These are phyloP conservation scores for Globisporangium heterothallicum DNA, from an alignment of 352 stramenopile genomes.

Conservation along the genomic window DNA sequence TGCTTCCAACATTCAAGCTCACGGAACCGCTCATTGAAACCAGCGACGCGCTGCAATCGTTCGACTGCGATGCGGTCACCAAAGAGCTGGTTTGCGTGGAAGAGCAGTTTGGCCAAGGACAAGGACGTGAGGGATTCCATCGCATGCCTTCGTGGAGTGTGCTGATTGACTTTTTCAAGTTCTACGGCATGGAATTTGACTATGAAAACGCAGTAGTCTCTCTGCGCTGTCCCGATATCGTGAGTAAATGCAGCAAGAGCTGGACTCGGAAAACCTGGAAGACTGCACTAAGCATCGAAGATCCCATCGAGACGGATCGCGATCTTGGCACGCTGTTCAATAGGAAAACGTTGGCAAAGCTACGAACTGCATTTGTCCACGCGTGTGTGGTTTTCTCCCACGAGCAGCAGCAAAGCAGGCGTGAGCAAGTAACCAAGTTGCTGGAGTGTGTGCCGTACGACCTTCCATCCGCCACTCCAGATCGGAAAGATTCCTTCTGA, in stretches of 20 bases:
- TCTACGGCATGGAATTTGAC: slow-evolving; percentile 71
- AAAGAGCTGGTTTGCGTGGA: slow-evolving; percentile 9
- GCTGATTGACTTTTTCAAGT: slow-evolving; percentile 63
- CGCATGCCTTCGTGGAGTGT: slow-evolving; percentile 26
- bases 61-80: slow-evolving; percentile 22
- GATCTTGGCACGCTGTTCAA: slow-evolving; percentile 73
- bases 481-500: slow-evolving; percentile 5
- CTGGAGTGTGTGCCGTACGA: slow-evolving; percentile 12
- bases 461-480: background rate
- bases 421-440: background rate
- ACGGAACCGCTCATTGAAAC: slow-evolving; percentile 18
- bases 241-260: slow-evolving; percentile 39
- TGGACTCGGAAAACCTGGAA: slow-evolving; percentile 42
- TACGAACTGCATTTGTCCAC: slow-evolving; percentile 52
- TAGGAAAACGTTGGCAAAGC: slow-evolving; percentile 34
- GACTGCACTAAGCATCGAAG: slow-evolving; percentile 59
- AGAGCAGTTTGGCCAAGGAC: background rate
- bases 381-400: slow-evolving; percentile 29
- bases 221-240: slow-evolving; percentile 25
- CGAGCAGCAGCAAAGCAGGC: background rate
- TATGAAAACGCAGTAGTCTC: slow-evolving; percentile 58
- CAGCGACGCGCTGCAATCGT: slow-evolving; percentile 9
- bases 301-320: slow-evolving; percentile 62
- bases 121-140: background rate
- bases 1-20: slow-evolving; percentile 49